phyloP scores from a whole-genome alignment of 2,329 filamentous ascomycete genomes.

The Stagonosporopsis vannaccii region DNA sequence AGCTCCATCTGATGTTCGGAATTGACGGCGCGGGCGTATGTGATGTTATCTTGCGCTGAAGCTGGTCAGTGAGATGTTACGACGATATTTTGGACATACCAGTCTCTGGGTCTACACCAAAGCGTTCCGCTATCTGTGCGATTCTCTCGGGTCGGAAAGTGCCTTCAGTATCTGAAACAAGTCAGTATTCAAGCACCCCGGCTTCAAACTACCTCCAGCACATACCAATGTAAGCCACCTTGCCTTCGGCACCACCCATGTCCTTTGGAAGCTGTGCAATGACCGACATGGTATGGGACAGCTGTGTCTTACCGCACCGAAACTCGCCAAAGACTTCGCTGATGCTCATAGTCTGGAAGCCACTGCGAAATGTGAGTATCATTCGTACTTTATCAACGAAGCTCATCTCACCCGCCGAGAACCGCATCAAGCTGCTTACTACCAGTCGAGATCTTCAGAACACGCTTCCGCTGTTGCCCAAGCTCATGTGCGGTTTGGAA shows the following conservation, averaged over 20 bases:
- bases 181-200: slow-evolving; percentile 5
- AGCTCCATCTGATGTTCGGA: slow-evolving; percentile 72
- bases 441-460: slow-evolving; percentile 72
- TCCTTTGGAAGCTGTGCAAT: slow-evolving; percentile 66
- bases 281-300: slow-evolving; percentile 73
- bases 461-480: slow-evolving; percentile 67
- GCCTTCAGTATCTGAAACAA: slow-evolving; percentile 44
- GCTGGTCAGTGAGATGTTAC: slow-evolving; percentile 59
- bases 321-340: slow-evolving; percentile 70
- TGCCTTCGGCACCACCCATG: slow-evolving; percentile 71
- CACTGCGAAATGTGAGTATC: slow-evolving; percentile 51
- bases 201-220: not conserved
- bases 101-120: slow-evolving; percentile 57
- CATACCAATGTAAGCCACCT: slow-evolving; percentile 71
- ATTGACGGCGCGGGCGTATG: slow-evolving; percentile 69
- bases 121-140: slow-evolving; percentile 70
- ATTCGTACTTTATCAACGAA: not conserved
- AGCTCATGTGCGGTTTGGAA: slow-evolving; percentile 73
- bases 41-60: slow-evolving; percentile 70
- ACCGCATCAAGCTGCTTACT: slow-evolving; percentile 72
- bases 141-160: slow-evolving; percentile 72
- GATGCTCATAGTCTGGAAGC: slow-evolving; percentile 75
- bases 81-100: slow-evolving; percentile 17
- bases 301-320: slow-evolving; percentile 73
- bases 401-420: slow-evolving; percentile 62